Evolutionary conservation across 1,284 basidiomycete genomes (phyloP), one percentile per base, ranked within the genome.

Genomic region (Cryptococcus floricola): DNA sequence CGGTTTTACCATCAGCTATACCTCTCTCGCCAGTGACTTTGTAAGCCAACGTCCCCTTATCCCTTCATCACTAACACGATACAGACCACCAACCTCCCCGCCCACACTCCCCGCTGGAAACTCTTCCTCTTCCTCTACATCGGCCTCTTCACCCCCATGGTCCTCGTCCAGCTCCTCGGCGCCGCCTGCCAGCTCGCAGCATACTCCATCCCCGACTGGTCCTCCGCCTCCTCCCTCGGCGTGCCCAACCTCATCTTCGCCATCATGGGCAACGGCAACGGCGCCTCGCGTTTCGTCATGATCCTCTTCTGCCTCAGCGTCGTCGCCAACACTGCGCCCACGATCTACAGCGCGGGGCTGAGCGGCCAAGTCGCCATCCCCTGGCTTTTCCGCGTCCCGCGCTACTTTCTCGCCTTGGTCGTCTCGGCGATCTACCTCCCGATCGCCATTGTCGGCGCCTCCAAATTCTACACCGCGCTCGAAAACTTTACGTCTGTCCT

Each of bases 401-500:
- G 94, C 68, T 95, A 92, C 71, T 79, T 91, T 46, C 90, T 95
- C 73, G 89, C 92, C 0, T 69, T 95, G 18, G 71, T 92, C 43
- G 86, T 87, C 1, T 88, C 86, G 0, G 90, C 86, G 1, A 85
- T 96, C 62, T 77, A 79, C 62, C 69, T 82, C 19, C 80, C 80
- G 9, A 63, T 77, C 31, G 73, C 75, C 16, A 74, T 74, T 45
- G 65, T 66, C 23, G 71, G 69, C 42, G 62, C 71, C 23, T 54
- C 56, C 37, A 67, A 73, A 54, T 74, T 75, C 60, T 75, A 72
- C 58, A 58, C 61, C 16, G 69, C 71, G 4, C 63, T 77, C 5
- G 59, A 61, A 28, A 76, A 76, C 61, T 76, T 77, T 61, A 66
- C 74, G 16, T 65, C 66, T n/a, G 64, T 76, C n/a, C 67, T 77